Evolutionary conservation across 1,284 basidiomycete species (phyloP).

Genomic region (Ganoderma sp.): DNA sequence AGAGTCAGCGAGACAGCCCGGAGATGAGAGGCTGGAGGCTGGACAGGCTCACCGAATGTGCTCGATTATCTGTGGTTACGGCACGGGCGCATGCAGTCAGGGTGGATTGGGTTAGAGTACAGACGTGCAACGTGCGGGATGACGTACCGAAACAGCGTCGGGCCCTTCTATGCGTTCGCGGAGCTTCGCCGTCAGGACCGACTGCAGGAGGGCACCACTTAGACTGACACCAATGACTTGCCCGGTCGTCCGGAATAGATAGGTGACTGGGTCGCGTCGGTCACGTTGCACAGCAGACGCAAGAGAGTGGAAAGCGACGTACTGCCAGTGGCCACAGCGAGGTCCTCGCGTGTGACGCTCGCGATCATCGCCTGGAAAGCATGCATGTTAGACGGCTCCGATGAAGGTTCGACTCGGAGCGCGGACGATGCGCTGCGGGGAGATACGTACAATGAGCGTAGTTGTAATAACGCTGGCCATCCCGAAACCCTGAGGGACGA

Average conservation of each 20-base stretch:
- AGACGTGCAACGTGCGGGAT: not conserved
- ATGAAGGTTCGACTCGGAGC: slow-evolving; percentile 6
- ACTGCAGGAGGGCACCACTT: slow-evolving; percentile 82
- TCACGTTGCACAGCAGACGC: slow-evolving; percentile 5
- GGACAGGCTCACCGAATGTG: slow-evolving; percentile 59
- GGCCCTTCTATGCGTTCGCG: slow-evolving; percentile 77
- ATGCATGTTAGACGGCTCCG: slow-evolving; percentile 24
- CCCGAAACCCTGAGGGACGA: slow-evolving; percentile 82
- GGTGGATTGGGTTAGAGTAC: not conserved
- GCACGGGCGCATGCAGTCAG: slow-evolving; percentile 5
- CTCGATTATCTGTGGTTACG: slow-evolving; percentile 62
- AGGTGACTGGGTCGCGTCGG: slow-evolving; percentile 66
- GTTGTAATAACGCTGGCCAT: slow-evolving; percentile 84
- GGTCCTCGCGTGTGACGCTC: slow-evolving; percentile 78
- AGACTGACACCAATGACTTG: slow-evolving; percentile 90
- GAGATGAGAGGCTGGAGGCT: slow-evolving; percentile 6
- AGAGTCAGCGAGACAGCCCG: slow-evolving; percentile 6
- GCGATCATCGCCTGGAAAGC: slow-evolving; percentile 79
- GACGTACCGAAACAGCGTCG: slow-evolving; percentile 65
- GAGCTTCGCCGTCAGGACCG: slow-evolving; percentile 71
- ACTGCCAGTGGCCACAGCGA: slow-evolving; percentile 89
- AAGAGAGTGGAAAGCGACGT: slow-evolving; percentile 44
- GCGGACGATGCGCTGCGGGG: not conserved
- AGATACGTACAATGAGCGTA: slow-evolving; percentile 71
- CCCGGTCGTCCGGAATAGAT: slow-evolving; percentile 88